Percentiles rank a stretch among this genome's conserved stretches.
Evolutionary conservation across 805 yeast species (phyloP).

Genomic region (Candida yuanshanica): DNA sequence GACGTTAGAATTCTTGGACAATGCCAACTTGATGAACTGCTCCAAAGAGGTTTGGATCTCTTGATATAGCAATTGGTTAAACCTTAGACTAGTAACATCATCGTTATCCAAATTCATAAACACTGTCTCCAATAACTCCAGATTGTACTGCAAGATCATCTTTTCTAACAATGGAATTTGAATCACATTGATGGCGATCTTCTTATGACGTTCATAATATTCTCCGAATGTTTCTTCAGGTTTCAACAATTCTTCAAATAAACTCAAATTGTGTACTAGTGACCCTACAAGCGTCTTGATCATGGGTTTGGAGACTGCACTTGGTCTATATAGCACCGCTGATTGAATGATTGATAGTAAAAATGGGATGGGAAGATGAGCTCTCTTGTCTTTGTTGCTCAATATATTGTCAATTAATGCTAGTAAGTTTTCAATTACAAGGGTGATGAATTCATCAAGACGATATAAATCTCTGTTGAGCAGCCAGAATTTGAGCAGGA

Average conservation of each 20-base stretch:
- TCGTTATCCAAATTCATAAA: conserved; percentile 13
- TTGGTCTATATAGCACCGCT: conserved; percentile 52
- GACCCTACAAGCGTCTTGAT: conserved; percentile 17
- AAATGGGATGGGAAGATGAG: conserved; percentile 47
- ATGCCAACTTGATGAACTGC: conserved; percentile 32
- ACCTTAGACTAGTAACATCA: conserved; percentile 3
- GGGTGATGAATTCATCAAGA: conserved; percentile 43
- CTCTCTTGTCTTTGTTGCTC: conserved; percentile 2
- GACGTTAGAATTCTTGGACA: conserved; percentile 45
- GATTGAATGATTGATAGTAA: conserved; percentile 52
- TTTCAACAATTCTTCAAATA: conserved; percentile 10
- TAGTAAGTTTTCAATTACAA: conserved; percentile 32
- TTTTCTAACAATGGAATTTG: conserved; percentile 45
- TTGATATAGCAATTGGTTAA: conserved; percentile 2
- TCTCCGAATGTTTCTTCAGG: conserved; percentile 23
- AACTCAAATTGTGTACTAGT: neutral
- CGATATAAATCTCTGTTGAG: conserved; percentile 36
- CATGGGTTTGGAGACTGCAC: conserved; percentile 44
- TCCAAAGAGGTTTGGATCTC: conserved; percentile 20
- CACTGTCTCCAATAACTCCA: conserved; percentile 52
- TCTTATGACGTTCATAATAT: conserved; percentile 15
- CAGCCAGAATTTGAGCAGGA: conserved; percentile 38
- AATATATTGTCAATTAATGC: conserved; percentile 22
- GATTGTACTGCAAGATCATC: conserved; percentile 41
- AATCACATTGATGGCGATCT: conserved; percentile 28